phyloP scores from a whole-genome alignment of 768 basidiomycete species.

The Trametes gibbosa region DNA sequence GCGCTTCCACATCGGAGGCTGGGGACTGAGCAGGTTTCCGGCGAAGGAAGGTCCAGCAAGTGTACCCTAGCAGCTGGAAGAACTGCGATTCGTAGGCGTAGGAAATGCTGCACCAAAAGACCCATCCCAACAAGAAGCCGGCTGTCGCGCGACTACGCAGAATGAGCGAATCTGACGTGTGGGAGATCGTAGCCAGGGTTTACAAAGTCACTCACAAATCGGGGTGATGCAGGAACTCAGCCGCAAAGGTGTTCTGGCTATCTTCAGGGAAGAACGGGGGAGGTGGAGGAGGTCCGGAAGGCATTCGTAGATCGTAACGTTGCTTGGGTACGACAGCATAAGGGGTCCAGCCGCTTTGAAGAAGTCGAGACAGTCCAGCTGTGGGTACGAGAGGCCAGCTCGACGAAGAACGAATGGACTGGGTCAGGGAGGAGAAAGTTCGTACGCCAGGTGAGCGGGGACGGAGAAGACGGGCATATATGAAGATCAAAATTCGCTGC shows the following conservation, averaged over 20 bases:
- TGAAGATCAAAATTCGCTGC: constrained; percentile 1
- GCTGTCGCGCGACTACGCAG: constrained; percentile 34
- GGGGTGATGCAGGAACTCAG: constrained; percentile 32
- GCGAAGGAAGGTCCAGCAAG: constrained; percentile 11
- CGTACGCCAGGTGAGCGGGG: neutral
- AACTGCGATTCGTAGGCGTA: constrained; percentile 16
- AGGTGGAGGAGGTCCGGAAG: neutral
- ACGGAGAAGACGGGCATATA: constrained; percentile 7
- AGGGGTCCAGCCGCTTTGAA: constrained; percentile 1
- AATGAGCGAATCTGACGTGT: neutral
- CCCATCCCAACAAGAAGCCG: constrained; percentile 41
- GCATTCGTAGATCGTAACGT: constrained; percentile 6
- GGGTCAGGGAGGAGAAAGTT: neutral
- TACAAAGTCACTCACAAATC: constrained; percentile 30
- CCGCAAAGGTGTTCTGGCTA: constrained; percentile 15
- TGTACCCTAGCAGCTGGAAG: constrained; percentile 3
- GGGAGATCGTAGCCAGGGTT: neutral
- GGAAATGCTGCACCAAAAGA: constrained; percentile 34
- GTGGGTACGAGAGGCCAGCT: constrained; percentile 28
- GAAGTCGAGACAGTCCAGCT: constrained; percentile 22
- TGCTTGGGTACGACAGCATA: constrained; percentile 1
- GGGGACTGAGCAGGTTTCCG: neutral
- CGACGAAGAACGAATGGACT: constrained; percentile 10
- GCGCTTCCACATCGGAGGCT: constrained; percentile 5
- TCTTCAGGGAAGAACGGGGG: constrained; percentile 5